phyloP scores from a whole-genome alignment of 805 yeast genomes.

The Metschnikowia lunata region DNA sequence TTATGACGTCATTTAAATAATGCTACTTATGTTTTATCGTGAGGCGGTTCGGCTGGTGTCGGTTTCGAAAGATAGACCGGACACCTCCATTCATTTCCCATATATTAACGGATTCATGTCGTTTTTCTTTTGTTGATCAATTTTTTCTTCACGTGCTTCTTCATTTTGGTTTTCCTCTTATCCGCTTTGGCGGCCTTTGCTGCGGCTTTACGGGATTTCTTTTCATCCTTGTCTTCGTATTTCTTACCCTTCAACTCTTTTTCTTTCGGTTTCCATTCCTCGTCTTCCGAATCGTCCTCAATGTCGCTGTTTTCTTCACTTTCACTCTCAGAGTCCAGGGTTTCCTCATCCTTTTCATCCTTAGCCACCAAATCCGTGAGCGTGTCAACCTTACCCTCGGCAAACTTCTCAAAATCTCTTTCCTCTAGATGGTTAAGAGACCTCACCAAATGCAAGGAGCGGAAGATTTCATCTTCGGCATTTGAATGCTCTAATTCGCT shows the following conservation, averaged over 20 bases:
- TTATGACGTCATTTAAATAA: too few species aligned
- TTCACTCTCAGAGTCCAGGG: slow-evolving; percentile 25
- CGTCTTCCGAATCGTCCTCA: slow-evolving; percentile 27
- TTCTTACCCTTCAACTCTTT: slow-evolving; percentile 63
- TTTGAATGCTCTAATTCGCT: slow-evolving; percentile 52
- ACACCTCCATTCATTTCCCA: too few species aligned
- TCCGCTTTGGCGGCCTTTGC: slow-evolving; percentile 77
- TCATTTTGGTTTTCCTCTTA: slow-evolving; percentile 76
- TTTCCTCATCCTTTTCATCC: slow-evolving; percentile 18
- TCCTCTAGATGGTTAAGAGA: slow-evolving; percentile 84
- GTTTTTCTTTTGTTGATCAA: slow-evolving; percentile 46
- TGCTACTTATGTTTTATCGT: too few species aligned
- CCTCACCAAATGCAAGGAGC: slow-evolving; percentile 73
- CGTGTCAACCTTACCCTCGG: slow-evolving; percentile 76
- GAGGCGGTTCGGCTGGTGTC: too few species aligned
- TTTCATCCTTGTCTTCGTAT: slow-evolving; percentile 71
- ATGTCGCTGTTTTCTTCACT: slow-evolving; percentile 19
- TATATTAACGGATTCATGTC: background rate
- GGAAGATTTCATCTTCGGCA: slow-evolving; percentile 74
- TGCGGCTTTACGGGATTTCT: slow-evolving; percentile 67
- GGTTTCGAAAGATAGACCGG: too few species aligned
- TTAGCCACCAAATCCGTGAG: slow-evolving; percentile 52
- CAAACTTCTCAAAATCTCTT: slow-evolving; percentile 76
- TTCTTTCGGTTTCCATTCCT: slow-evolving; percentile 18
- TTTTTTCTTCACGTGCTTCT: slow-evolving; percentile 78